These are phyloP conservation scores for Saccharomyces hybrid DNA, from an alignment of 1,139 yeast genomes.

Conservation along the genomic window DNA sequence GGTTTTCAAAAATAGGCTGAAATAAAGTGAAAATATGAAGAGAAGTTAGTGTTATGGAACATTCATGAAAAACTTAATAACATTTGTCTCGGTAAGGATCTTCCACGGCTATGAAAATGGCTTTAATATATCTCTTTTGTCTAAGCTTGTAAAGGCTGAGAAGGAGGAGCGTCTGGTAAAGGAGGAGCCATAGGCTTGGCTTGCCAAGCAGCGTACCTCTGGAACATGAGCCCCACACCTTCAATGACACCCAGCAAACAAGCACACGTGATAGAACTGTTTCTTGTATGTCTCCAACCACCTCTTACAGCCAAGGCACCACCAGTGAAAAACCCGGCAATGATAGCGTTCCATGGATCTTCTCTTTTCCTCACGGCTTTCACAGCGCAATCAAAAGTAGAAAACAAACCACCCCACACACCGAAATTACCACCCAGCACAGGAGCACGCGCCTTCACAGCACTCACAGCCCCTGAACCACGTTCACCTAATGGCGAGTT, in stretches of 20 bases:
- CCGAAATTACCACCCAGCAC: conserved; percentile 99
- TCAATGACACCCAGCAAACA: conserved; percentile 93
- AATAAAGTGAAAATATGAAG: neutral
- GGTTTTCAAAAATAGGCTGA: neutral
- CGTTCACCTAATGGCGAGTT: conserved; percentile 97
- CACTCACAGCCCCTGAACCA: conserved; percentile 79
- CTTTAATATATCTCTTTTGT: neutral
- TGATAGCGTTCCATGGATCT: conserved; percentile 97
- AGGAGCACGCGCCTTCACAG: conserved; percentile 94
- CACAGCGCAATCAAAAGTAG: conserved; percentile 91
- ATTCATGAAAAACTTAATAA: neutral
- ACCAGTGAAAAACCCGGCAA: conserved; percentile 98
- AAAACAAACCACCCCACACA: conserved; percentile 98
- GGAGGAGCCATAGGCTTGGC: conserved; percentile 80
- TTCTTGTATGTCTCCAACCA: conserved; percentile 95
- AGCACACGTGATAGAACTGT: conserved; percentile 96
- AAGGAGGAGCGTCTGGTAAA: conserved; percentile 44
- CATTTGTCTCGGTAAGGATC: neutral
- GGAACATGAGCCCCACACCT: conserved; percentile 97
- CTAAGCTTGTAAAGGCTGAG: conserved; percentile 35
- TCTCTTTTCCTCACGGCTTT: conserved; percentile 95
- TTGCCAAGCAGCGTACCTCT: conserved; percentile 76
- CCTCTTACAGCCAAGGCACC: conserved; percentile 98
- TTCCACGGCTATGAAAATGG: neutral
- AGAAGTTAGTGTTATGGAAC: neutral